Evolutionary conservation across 345 rosid species (phyloP).

Genomic region (Pseudoturritis turrita): DNA sequence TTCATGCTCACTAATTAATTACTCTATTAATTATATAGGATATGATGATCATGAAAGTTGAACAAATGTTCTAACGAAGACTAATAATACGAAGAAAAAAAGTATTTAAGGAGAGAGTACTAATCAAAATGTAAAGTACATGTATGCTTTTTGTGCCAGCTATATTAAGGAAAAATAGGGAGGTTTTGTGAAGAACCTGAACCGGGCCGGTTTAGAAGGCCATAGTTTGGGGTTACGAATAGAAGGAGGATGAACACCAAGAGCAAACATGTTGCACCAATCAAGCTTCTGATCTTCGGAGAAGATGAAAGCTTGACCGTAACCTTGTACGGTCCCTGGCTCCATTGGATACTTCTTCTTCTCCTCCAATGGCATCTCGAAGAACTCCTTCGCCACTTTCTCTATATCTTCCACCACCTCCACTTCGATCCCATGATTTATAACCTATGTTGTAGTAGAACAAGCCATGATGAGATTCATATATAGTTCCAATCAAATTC

Average conservation of each 20-base stretch:
- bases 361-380: slow-evolving; percentile 77
- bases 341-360: slow-evolving; percentile 81
- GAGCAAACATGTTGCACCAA: slow-evolving; percentile 98
- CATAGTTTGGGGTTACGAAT: slow-evolving; percentile 75
- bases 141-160: too few relatives aligned
- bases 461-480: background rate
- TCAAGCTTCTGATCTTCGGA: slow-evolving; percentile 93
- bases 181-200: slow-evolving; percentile 48
- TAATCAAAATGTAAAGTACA: background rate
- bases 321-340: slow-evolving; percentile 92
- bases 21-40: background rate
- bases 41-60: background rate
- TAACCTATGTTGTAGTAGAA: slow-evolving; percentile 39
- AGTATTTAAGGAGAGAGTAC: background rate
- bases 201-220: slow-evolving; percentile 66
- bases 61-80: background rate
- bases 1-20: background rate
- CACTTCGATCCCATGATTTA: slow-evolving; percentile 72
- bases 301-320: slow-evolving; percentile 94
- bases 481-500: background rate
- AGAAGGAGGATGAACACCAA: slow-evolving; percentile 71
- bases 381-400: slow-evolving; percentile 66
- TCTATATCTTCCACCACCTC: slow-evolving; percentile 56
- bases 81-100: background rate
- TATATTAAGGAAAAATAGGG: background rate